Evolutionary conservation across 768 basidiomycete genomes (phyloP), one percentile per base, ranked within the genome.

Genomic region (Agrocybe pediades): DNA sequence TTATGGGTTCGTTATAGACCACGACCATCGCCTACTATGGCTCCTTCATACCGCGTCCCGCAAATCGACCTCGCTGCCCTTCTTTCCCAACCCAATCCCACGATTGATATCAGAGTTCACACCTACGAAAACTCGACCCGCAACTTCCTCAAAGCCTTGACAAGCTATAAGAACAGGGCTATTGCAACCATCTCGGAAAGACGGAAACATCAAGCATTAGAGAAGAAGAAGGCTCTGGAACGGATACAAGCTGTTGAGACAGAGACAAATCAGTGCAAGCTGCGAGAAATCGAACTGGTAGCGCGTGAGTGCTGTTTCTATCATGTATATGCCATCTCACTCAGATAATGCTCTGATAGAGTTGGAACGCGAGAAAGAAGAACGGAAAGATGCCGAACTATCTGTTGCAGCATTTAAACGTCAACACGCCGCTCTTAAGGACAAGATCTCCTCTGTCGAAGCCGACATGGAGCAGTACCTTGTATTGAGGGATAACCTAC

Each of bases 261-360:
- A 0, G 87, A 92, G 68, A 93, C 82, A 1, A 85, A 83, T 49
- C 75, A 85, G 41, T 92, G 89, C 71, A 90, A 92, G 60, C 65
- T 89, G 47, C 80, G 77, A 62, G 93, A 95, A 69, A 86, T 92
- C 25, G 86, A 90, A 47, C 78, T 95, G 51, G 78, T 92, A 2
- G 80, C 83, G 51, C 82, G 92, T 93, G 67, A n/a, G 82, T 73
- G 42, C 26, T 3, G 41, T 19, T 27, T 27, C 51, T 17, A 17
- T 21, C 9, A 16, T 30, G 17, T 36, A 33, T 25, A n/a, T 26
- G 24, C 4, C n/a, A 25, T n/a, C 20, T 30, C 9, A 25, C 41
- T 15, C 24, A 36, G 11, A 4, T n/a, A 3, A 15, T 13, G 33
- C 17, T 29, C 15, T n/a, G n/a, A n/a, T 50, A 89, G 89, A 81